phyloP scores from a whole-genome alignment of 2,329 filamentous ascomycete genomes.

The Trichophyton equinum region DNA sequence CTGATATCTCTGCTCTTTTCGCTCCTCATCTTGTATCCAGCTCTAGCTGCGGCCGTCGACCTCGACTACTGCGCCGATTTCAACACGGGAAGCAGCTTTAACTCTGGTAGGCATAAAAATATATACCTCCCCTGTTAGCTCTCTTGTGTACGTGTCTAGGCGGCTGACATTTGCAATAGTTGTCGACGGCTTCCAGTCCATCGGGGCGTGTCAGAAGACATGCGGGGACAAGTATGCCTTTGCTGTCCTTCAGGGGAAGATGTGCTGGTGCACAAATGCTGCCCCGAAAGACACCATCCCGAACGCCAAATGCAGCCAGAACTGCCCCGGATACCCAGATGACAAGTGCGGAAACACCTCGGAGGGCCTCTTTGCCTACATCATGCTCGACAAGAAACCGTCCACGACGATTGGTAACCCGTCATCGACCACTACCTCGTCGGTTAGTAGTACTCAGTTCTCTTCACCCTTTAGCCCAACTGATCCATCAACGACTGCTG shows the following conservation, averaged over 20 bases:
- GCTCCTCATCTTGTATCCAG: slow-evolving; percentile 5
- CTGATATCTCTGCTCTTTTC: slow-evolving; percentile 5
- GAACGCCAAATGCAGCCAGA: slow-evolving; percentile 26
- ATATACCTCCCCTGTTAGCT: no score
- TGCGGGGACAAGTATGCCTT: slow-evolving; percentile 34
- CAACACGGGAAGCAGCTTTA: slow-evolving; percentile 33
- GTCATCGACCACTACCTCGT: slow-evolving; percentile 10
- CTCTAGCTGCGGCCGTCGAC: slow-evolving; percentile 13
- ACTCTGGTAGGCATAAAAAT: slow-evolving; percentile 23
- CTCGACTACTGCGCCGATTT: slow-evolving; percentile 32
- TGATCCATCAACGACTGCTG: not conserved
- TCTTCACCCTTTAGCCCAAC: slow-evolving; percentile 3
- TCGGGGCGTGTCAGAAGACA: slow-evolving; percentile 30
- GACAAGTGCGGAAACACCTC: slow-evolving; percentile 34
- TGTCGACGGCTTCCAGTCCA: slow-evolving; percentile 32
- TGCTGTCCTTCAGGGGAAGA: slow-evolving; percentile 34
- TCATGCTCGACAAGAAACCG: slow-evolving; percentile 24
- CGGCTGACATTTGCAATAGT: slow-evolving; percentile 19
- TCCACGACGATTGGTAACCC: slow-evolving; percentile 17
- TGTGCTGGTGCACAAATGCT: slow-evolving; percentile 40
- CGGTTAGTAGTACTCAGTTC: slow-evolving; percentile 12
- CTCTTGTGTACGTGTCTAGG: not conserved
- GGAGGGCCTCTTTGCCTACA: slow-evolving; percentile 33
- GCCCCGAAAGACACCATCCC: slow-evolving; percentile 27
- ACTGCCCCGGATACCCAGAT: slow-evolving; percentile 36